A percentile compares a stretch with the other conserved stretches of the same genome.
Conservation (phyloP, 768 basidiomycete species). For the Pulveroboletus frians region DNA sequence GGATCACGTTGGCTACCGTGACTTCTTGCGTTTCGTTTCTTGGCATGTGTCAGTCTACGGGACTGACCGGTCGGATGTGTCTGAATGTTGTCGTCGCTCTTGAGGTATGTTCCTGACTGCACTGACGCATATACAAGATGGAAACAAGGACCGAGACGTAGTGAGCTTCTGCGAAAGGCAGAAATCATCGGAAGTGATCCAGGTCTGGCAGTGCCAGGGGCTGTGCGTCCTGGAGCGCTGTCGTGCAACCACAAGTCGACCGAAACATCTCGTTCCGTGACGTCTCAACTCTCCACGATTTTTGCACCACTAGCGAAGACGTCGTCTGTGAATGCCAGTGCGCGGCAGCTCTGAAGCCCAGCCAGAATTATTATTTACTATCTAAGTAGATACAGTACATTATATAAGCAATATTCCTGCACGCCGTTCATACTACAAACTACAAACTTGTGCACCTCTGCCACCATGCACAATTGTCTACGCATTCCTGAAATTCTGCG, state of each 20-base stretch:
- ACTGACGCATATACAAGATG: constrained; percentile 60
- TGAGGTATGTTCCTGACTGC: constrained; percentile 61
- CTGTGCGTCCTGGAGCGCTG: too few relatives aligned
- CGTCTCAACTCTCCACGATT: too few relatives aligned
- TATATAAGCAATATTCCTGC: too few relatives aligned
- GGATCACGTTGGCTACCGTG: constrained; percentile 46
- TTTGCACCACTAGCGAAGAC: too few relatives aligned
- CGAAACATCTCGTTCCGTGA: too few relatives aligned
- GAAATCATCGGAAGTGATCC: constrained; percentile 49
- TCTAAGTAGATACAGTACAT: too few relatives aligned
- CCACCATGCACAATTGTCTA: constrained; percentile 38
- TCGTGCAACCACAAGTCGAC: too few relatives aligned
- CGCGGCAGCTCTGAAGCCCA: too few relatives aligned
- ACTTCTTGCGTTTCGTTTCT: constrained; percentile 67
- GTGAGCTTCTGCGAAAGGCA: constrained; percentile 59
- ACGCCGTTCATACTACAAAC: too few relatives aligned
- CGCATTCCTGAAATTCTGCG: constrained; percentile 8
- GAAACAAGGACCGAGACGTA: constrained; percentile 46
- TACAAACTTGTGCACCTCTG: too few relatives aligned
- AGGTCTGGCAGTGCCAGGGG: constrained; percentile 55
- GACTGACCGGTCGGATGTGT: background rate
- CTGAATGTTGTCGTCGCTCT: constrained; percentile 3
- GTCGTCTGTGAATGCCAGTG: too few relatives aligned
- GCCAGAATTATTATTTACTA: too few relatives aligned
- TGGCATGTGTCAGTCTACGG: constrained; percentile 35